Evolutionary conservation across 352 stramenopile species (phyloP).

Genomic region (Globisporangium spinosum): DNA sequence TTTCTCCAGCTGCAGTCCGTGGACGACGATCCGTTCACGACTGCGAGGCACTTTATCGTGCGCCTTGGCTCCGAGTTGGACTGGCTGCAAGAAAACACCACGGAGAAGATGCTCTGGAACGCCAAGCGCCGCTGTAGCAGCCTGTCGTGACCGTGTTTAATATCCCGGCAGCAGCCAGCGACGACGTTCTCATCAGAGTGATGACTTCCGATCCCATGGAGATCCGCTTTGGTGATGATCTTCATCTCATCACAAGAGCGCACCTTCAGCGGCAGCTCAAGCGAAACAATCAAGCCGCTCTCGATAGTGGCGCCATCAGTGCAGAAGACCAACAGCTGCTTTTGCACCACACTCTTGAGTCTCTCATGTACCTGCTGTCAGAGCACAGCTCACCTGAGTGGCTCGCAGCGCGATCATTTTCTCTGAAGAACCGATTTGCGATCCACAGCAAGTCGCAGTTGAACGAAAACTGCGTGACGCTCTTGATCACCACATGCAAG

Average conservation of each 20-base stretch:
- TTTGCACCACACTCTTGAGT: neutral
- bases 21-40: conserved; percentile 27
- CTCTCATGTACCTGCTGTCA: conserved; percentile 8
- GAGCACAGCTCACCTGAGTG: conserved; percentile 21
- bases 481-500: conserved; percentile 64
- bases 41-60: neutral
- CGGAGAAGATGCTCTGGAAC: conserved; percentile 40
- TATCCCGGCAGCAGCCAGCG: neutral
- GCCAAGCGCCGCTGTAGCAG: conserved; percentile 21
- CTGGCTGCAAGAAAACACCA: conserved; percentile 24
- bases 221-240: conserved; percentile 37
- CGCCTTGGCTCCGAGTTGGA: conserved; percentile 19
- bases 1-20: neutral
- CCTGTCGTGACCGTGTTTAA: conserved; percentile 18
- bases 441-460: neutral
- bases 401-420: conserved; percentile 20
- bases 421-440: neutral
- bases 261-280: conserved; percentile 14
- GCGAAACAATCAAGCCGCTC: neutral
- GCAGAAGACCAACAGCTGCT: neutral
- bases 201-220: conserved; percentile 18
- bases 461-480: conserved; percentile 26
- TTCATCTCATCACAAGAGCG: conserved; percentile 29
- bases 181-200: neutral
- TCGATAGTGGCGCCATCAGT: neutral